Evolutionary conservation across 2,329 filamentous ascomycete genomes (phyloP), one percentile per base, ranked within the genome.

Genomic region (Didymella glomerata): DNA sequence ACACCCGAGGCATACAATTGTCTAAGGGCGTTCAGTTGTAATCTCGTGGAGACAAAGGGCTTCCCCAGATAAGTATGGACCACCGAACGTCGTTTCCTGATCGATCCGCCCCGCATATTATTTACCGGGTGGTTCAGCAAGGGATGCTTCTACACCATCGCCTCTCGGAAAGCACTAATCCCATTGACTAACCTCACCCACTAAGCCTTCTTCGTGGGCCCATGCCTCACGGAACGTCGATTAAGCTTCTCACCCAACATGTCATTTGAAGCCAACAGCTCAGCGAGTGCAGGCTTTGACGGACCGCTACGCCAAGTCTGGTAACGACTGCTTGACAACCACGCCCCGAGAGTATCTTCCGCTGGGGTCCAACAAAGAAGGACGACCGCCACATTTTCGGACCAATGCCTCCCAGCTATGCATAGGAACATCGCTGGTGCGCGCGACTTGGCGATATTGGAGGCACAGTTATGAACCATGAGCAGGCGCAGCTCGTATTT

Each of bases 291-390:
- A 20, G 34, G 38, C 49, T 47, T 18, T 54, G 25, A 27, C n/a
- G 18, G 48, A 28, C 32, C 41, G 14, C 46, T 54, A 50, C 34
- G 8, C 50, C 14, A n/a, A 28, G 9, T 47, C 34, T 5, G 40
- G 56, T 38, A 50, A 50, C 30, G 20, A 13, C 41, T 1, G 46
- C 50, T 47, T 40, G 41, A 27, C 24, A 5, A n/a, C 32, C 10
- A 34, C 22, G 27, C 46, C 50, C 22, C 32, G 6, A 24, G 24
- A 27, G 20, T 24, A 10, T 42, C 34, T 5, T 47, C n/a, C 20
- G 20, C 50, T 22, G 13, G 41, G 41, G n/a, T 42, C 10, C 40
- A 49, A 59, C 56, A 59, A 59, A 54, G 49, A 32, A 58, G 50
- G 50, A 51, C 22, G 24, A 50, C 40, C 34, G 50, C 56, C 46